Conservation (phyloP, 202 grass and related monocot genomes). For the Carex sylvatica region DNA sequence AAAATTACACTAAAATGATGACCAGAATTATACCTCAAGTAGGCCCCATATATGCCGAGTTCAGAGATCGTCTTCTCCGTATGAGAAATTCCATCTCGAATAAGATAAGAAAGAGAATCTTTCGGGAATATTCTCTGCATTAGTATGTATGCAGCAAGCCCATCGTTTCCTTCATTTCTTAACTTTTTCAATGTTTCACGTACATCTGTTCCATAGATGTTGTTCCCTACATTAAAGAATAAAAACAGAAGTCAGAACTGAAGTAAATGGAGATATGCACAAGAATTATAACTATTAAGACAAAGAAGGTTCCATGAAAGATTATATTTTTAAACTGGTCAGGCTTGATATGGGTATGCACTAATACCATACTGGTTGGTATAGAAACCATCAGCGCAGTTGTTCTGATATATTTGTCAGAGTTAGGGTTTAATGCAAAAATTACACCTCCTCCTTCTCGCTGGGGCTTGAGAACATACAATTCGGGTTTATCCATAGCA, state of each 20-base stretch:
- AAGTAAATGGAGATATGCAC: neutral
- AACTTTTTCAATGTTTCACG: conserved; percentile 51
- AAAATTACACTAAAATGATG: neutral
- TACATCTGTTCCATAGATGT: conserved; percentile 72
- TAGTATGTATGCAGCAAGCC: conserved; percentile 80
- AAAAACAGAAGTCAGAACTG: conserved; percentile 16
- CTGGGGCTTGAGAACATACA: conserved; percentile 89
- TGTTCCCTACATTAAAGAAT: conserved; percentile 56
- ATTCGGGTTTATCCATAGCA: conserved; percentile 73
- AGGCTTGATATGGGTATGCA: neutral
- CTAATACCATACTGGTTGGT: neutral
- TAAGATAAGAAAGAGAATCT: conserved; percentile 59
- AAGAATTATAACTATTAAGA: neutral
- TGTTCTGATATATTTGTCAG: neutral
- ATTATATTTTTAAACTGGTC: conserved; percentile 1
- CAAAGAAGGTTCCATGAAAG: neutral
- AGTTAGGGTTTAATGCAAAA: conserved; percentile 2
- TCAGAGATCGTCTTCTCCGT: conserved; percentile 80
- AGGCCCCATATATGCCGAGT: conserved; percentile 78
- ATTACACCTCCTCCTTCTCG: conserved; percentile 82
- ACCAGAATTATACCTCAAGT: conserved; percentile 49
- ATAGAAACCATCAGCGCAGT: neutral
- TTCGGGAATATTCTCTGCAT: conserved; percentile 94
- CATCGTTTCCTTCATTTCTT: conserved; percentile 52
- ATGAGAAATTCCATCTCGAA: conserved; percentile 66